These are phyloP conservation scores for Tolypocladium sp. DNA, from an alignment of 2,329 filamentous ascomycete genomes.

Conservation along the genomic window DNA sequence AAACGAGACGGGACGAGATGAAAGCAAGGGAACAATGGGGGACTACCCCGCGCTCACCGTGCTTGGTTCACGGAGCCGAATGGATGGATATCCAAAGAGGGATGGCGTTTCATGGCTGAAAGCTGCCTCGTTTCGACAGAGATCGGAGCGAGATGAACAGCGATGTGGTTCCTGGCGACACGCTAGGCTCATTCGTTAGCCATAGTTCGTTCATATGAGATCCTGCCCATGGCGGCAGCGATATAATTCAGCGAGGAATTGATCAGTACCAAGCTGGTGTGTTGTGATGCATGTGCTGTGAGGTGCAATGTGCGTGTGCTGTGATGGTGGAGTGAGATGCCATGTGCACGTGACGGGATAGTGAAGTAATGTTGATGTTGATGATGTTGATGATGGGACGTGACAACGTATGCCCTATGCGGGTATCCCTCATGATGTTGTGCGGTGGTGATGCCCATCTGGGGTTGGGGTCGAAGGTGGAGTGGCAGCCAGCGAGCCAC, in stretches of 20 bases:
- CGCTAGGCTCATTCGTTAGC: constrained; percentile 3
- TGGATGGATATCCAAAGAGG: neutral
- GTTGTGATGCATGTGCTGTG: neutral
- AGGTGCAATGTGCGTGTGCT: neutral
- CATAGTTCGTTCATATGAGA: neutral
- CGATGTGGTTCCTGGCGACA: neutral
- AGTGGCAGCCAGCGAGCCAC: neutral
- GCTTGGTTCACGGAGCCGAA: neutral
- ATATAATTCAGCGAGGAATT: neutral
- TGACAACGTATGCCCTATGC: neutral
- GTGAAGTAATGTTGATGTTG: too few relatives aligned
- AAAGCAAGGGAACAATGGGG: neutral
- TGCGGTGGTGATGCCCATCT: neutral
- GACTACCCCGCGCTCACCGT: neutral
- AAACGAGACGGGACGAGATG: neutral
- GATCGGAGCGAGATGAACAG: neutral
- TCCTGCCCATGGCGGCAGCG: neutral
- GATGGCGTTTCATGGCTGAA: constrained; percentile 1
- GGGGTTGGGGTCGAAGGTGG: neutral
- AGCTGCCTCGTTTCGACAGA: neutral
- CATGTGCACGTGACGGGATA: too few relatives aligned
- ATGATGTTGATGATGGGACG: neutral
- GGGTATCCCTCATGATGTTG: neutral
- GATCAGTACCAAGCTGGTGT: neutral
- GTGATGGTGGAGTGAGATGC: neutral